phyloP scores from a whole-genome alignment of 2,329 filamentous ascomycete genomes.

The Cordyceps cicadae region DNA sequence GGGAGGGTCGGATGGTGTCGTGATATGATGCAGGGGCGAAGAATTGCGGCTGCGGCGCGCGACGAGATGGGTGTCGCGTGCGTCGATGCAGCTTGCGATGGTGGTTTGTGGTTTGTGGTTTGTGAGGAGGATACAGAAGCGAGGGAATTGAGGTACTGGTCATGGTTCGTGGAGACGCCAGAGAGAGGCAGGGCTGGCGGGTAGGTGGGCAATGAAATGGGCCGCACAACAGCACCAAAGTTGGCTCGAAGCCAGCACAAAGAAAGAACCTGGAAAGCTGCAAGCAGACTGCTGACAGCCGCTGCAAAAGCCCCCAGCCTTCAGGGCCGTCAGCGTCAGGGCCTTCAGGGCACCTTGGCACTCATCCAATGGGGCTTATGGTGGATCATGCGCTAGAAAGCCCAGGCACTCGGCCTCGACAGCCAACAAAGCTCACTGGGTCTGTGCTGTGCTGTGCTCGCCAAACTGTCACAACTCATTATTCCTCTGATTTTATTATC shows the following conservation, averaged over 20 bases:
- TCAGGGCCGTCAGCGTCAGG: not conserved
- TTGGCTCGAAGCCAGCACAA: not conserved
- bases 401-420: not conserved
- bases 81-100: not conserved
- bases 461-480: too few species aligned
- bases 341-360: not conserved
- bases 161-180: slow-evolving; percentile 13
- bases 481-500: not conserved
- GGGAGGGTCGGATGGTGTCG: not conserved
- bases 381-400: not conserved
- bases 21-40: not conserved
- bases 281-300: not conserved
- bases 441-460: not conserved
- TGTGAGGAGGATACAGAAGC: not conserved
- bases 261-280: too few species aligned
- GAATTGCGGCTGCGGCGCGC: not conserved
- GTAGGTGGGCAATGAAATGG: not conserved
- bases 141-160: slow-evolving; percentile 17
- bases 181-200: slow-evolving; percentile 1
- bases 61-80: slow-evolving; percentile 10
- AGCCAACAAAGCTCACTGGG: not conserved
- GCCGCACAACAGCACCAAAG: not conserved
- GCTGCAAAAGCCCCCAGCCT: not conserved
- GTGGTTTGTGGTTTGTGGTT: not conserved
- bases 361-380: not conserved